Conservation (phyloP, 106 monocot genomes). For the Phalaenopsis equestris region DNA sequence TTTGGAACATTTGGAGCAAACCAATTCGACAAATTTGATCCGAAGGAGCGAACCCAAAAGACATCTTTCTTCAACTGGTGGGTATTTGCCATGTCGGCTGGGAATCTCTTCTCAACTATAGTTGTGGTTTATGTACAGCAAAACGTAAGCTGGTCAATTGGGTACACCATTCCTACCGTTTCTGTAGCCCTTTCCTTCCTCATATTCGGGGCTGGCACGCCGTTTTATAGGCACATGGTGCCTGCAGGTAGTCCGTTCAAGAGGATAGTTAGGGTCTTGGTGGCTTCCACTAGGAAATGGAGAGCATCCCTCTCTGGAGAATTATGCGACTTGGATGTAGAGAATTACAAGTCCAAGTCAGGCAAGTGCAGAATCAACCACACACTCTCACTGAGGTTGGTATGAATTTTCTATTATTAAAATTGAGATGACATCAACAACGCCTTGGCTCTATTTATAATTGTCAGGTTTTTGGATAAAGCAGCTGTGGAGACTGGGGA, state of each 20-base stretch:
- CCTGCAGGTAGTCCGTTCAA: slow-evolving; percentile 46
- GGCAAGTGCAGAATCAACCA: slow-evolving; percentile 19
- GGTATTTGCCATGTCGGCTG: slow-evolving; percentile 86
- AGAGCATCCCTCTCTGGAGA: slow-evolving; percentile 17
- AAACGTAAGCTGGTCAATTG: slow-evolving; percentile 30
- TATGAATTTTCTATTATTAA: not conserved
- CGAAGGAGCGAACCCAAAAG: slow-evolving; percentile 55
- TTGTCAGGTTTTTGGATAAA: slow-evolving; percentile 24
- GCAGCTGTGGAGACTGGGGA: slow-evolving; percentile 8
- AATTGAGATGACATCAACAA: no score
- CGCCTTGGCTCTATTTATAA: no score
- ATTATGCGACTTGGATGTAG: not conserved
- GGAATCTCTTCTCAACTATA: slow-evolving; percentile 62
- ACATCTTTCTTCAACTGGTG: slow-evolving; percentile 98
- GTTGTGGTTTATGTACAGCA: slow-evolving; percentile 72
- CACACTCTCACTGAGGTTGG: slow-evolving; percentile 14
- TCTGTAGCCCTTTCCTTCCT: slow-evolving; percentile 12
- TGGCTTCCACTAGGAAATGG: slow-evolving; percentile 37
- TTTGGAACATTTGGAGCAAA: slow-evolving; percentile 88
- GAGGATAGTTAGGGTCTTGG: slow-evolving; percentile 30
- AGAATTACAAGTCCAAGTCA: slow-evolving; percentile 8
- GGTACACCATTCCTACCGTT: no score
- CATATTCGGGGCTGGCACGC: slow-evolving; percentile 36
- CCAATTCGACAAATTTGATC: slow-evolving; percentile 75
- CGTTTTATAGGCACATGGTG: slow-evolving; percentile 38